A percentile compares a stretch with the other conserved stretches of the same genome.
phyloP scores from a whole-genome alignment of 225 moss, liverwort and hornwort genomes.

The Takakia lepidozioides region DNA sequence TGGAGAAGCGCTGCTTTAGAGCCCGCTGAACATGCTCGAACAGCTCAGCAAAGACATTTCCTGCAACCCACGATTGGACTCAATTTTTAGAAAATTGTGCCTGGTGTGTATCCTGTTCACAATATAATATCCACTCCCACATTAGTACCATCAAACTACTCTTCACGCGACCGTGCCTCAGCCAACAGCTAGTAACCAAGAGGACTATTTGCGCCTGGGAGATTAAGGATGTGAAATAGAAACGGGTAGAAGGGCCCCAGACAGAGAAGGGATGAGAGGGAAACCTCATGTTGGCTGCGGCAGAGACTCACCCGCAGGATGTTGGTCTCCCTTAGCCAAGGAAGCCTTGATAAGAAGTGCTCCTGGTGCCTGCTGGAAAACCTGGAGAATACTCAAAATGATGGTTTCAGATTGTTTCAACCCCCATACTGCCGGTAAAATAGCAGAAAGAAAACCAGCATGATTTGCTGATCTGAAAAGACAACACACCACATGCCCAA shows the following conservation, averaged over 20 bases:
- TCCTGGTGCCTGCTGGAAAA: conserved; percentile 91
- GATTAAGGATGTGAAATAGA: background rate
- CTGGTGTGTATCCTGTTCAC: too few species aligned
- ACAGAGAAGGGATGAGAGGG: too few species aligned
- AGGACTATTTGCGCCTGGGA: background rate
- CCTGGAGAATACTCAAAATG: conserved; percentile 17
- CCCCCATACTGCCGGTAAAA: too few species aligned
- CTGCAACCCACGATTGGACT: conserved; percentile 22
- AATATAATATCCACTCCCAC: too few species aligned
- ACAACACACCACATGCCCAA: too few species aligned
- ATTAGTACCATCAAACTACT: too few species aligned
- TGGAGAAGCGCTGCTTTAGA: conserved; percentile 51
- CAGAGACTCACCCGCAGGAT: conserved; percentile 10
- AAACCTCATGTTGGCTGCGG: too few species aligned
- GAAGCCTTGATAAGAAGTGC: conserved; percentile 73
- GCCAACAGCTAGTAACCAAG: background rate
- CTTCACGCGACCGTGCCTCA: too few species aligned
- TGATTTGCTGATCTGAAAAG: too few species aligned
- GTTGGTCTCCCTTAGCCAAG: conserved; percentile 36
- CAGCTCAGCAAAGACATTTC: conserved; percentile 35
- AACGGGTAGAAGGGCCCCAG: too few species aligned
- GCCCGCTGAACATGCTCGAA: conserved; percentile 49
- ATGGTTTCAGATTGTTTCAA: background rate
- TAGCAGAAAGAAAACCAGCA: too few species aligned
- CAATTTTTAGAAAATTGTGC: background rate